Percentiles rank a stretch among this genome's conserved stretches.
Conservation (phyloP, 805 yeast genomes). For the Pichia membranifaciens region DNA sequence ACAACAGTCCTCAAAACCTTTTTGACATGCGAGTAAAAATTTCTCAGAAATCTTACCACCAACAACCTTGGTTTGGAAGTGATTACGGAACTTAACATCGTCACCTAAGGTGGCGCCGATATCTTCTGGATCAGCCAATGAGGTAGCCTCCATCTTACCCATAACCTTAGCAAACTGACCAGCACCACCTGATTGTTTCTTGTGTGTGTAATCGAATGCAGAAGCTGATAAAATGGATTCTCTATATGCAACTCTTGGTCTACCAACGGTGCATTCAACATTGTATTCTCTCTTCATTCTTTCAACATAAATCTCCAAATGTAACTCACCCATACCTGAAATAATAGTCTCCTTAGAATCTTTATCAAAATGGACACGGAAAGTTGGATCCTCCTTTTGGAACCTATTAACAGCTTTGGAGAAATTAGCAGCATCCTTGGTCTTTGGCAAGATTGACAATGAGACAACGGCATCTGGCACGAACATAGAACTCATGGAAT, state of each 20-base stretch:
- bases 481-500: slow-evolving; percentile 95
- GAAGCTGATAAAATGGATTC: slow-evolving; percentile 76
- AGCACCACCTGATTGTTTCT: slow-evolving; percentile 98
- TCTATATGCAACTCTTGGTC: slow-evolving; percentile 97
- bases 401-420: slow-evolving; percentile 96
- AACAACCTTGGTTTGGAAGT: slow-evolving; percentile 80
- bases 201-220: slow-evolving; percentile 88
- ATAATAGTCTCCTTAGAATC: slow-evolving; percentile 93
- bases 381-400: slow-evolving; percentile 99
- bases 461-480: slow-evolving; percentile 99
- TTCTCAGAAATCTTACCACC: slow-evolving; percentile 98
- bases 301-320: slow-evolving; percentile 94
- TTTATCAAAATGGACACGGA: slow-evolving; percentile 81
- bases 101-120: slow-evolving; percentile 26
- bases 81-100: slow-evolving; percentile 43
- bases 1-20: slow-evolving; percentile 91
- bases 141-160: slow-evolving; percentile 54
- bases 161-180: slow-evolving; percentile 98
- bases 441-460: slow-evolving; percentile 78
- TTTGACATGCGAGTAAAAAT: slow-evolving; percentile 86
- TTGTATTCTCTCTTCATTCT: slow-evolving; percentile 97
- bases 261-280: slow-evolving; percentile 91
- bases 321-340: slow-evolving; percentile 93
- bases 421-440: slow-evolving; percentile 82
- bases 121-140: slow-evolving; percentile 49